Evolutionary conservation across 768 basidiomycete species (phyloP).

Genomic region (Crepidotus variabilis): DNA sequence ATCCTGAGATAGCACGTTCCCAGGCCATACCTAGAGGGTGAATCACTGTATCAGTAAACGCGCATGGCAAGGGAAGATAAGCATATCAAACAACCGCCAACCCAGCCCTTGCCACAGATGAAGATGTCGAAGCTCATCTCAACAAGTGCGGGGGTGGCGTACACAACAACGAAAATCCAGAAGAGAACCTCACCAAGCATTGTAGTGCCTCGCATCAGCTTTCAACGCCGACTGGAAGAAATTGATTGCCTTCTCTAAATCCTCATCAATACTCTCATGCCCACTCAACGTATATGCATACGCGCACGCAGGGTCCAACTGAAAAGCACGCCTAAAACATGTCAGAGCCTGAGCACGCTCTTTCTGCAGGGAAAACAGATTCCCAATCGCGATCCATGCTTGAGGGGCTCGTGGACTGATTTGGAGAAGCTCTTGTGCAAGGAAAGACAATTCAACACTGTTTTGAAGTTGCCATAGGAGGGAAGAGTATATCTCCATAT

Average conservation of each 20-base stretch:
- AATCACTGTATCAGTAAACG: conserved; percentile 3
- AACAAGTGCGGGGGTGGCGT: too few relatives aligned
- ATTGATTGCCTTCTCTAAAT: conserved; percentile 85
- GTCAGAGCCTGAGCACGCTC: conserved; percentile 90
- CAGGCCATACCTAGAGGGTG: conserved; percentile 84
- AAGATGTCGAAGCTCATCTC: too few relatives aligned
- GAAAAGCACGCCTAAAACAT: conserved; percentile 89
- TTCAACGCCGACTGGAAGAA: conserved; percentile 92
- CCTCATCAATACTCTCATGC: conserved; percentile 95
- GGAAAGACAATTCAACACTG: conserved; percentile 80
- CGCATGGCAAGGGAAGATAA: not conserved
- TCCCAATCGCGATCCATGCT: conserved; percentile 96
- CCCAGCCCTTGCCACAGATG: too few relatives aligned
- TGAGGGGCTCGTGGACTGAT: conserved; percentile 80
- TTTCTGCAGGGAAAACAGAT: conserved; percentile 92
- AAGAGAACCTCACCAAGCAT: conserved; percentile 78
- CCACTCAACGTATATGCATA: conserved; percentile 97
- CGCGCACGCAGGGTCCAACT: conserved; percentile 86
- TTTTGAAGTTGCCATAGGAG: conserved; percentile 92
- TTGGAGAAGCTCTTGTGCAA: conserved; percentile 88
- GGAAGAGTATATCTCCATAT: conserved; percentile 97
- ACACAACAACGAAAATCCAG: conserved; percentile 5
- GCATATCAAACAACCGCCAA: not conserved
- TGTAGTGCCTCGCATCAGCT: conserved; percentile 91
- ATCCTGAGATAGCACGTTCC: conserved; percentile 94